Evolutionary conservation across 768 basidiomycete genomes (phyloP), one percentile per base, ranked within the genome.

Genomic region (Russula foetens): DNA sequence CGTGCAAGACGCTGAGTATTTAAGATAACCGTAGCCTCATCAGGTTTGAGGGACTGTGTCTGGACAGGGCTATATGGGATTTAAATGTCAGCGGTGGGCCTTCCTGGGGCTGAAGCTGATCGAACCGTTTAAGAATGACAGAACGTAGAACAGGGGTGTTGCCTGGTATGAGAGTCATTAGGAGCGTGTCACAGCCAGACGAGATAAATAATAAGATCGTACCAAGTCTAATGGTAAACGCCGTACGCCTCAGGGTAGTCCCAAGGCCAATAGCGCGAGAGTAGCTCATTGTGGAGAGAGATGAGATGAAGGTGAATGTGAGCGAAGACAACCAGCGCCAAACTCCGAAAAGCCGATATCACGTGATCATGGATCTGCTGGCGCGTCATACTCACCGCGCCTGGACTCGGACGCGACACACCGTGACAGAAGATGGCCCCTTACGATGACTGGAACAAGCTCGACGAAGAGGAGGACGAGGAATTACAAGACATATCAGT

Each of bases 1-100:
- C 97, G 88, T 51, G 78, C 77, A 52, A 91, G 75, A 65, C 97
- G 89, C 73, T 98, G 95, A 66, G 81, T 73, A 79, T 98, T 96
- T 67, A 98, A 78, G 64, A 93, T 88, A 4, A 77, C 78, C 38
- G 75, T 70, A 11, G 77, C 75, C 0, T 83, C 79, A 0, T 84
- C 77, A 1, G 87, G 78, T 1, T 85, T 77, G 2, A 89, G 64
- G 0, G 88, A 85, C 68, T 87, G 73, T 0, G 84, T 86, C 68
- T 90, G 83, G 19, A 90, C 71, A 33, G 74, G 68, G 56, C 87
- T 86, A 39, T 7, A 28, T 23, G 3, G 7, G 39, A 35, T 14
- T 41, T 31, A 0, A 39, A 17, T 11, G 29, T 8, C 1, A 46
- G 17, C 48, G 49, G 26, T 26, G 28, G 41, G 6, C 41, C 50